These are phyloP conservation scores for Saccharomycopsis vini DNA, from an alignment of 805 yeast genomes.

Conservation along the genomic window DNA sequence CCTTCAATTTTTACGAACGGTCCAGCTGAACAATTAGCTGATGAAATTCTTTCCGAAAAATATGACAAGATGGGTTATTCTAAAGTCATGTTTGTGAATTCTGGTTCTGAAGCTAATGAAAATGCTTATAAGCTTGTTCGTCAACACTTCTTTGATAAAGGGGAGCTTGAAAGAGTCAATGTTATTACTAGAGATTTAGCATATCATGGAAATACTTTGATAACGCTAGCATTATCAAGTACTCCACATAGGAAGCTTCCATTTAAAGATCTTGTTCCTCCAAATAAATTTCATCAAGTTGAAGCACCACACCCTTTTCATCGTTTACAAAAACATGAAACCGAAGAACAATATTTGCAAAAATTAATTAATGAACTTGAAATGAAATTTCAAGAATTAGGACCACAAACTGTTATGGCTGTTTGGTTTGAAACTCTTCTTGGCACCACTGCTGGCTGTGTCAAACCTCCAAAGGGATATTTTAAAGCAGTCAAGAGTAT, in stretches of 20 bases:
- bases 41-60: constrained; percentile 34
- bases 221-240: constrained; percentile 35
- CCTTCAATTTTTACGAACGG: constrained; percentile 26
- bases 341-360: constrained; percentile 32
- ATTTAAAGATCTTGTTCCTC: too few species aligned
- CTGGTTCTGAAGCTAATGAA: constrained; percentile 62
- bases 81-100: constrained; percentile 39
- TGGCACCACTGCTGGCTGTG: constrained; percentile 39
- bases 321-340: constrained; percentile 25
- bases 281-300: constrained; percentile 12
- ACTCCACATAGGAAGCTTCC: too few species aligned
- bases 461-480: constrained; percentile 36
- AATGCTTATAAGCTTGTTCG: constrained; percentile 51
- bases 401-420: constrained; percentile 36
- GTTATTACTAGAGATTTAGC: constrained; percentile 37
- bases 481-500: constrained; percentile 36
- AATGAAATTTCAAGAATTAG: constrained; percentile 32
- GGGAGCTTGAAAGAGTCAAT: constrained; percentile 34
- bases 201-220: constrained; percentile 42
- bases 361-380: constrained; percentile 34
- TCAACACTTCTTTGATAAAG: constrained; percentile 36
- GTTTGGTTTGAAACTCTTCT: constrained; percentile 38
- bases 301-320: constrained; percentile 26
- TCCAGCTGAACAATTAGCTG: constrained; percentile 34
- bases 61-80: constrained; percentile 37